These are phyloP conservation scores for Lactifluus hygrophoroides DNA, from an alignment of 768 basidiomycete genomes.

Conservation along the genomic window DNA sequence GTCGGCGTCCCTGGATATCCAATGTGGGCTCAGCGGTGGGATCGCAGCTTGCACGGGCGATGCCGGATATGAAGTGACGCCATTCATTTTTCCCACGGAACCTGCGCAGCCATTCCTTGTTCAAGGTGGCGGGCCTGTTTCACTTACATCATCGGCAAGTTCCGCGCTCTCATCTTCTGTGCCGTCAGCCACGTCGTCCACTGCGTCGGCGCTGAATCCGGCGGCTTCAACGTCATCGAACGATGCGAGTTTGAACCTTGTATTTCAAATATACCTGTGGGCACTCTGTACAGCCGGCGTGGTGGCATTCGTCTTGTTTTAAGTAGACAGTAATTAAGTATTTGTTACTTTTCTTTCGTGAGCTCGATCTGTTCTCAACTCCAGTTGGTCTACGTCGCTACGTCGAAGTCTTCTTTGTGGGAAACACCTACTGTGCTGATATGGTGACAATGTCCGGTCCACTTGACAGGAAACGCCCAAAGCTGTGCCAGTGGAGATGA, in stretches of 20 bases:
- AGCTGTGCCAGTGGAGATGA: no score
- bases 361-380: no score
- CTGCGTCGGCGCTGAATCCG: no score
- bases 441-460: no score
- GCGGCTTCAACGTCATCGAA: neutral
- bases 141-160: neutral
- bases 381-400: no score
- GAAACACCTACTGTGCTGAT: no score
- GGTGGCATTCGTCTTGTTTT: neutral
- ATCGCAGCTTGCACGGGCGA: neutral
- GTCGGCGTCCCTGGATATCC: neutral
- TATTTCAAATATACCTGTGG: neutral
- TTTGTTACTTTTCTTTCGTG: no score
- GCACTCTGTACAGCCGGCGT: neutral
- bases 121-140: neutral
- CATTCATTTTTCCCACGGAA: neutral
- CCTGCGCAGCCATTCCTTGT: neutral
- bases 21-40: neutral
- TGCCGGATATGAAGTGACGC: neutral
- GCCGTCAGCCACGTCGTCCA: neutral
- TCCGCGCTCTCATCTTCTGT: neutral
- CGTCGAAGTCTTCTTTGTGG: no score
- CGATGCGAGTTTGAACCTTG: neutral
- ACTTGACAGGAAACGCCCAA: no score
- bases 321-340: neutral